These are phyloP conservation scores for Paecilomyces sp. DNA, from an alignment of 2,329 filamentous ascomycete species.

Conservation along the genomic window DNA sequence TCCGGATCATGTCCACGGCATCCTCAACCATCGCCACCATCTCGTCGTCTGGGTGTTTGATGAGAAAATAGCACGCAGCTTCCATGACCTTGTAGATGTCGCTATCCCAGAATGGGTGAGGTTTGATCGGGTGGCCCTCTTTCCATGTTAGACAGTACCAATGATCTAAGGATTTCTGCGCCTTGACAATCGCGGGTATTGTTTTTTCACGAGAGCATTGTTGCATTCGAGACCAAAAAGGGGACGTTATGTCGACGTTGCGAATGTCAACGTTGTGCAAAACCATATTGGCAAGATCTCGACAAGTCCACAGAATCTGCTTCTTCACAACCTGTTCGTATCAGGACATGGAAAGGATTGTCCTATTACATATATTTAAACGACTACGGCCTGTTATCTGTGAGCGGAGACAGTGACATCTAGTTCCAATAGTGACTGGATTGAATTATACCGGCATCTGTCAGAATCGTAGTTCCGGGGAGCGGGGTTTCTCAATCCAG, in stretches of 20 bases:
- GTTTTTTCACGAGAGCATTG: conserved; percentile 6
- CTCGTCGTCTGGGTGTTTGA: conserved; percentile 37
- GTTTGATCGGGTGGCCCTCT: conserved; percentile 1
- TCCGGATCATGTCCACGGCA: conserved; percentile 50
- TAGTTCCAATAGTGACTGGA: background rate
- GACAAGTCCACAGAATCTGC: background rate
- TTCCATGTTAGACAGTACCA: conserved; percentile 11
- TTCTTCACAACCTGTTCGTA: background rate
- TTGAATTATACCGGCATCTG: background rate
- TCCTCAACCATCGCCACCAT: conserved; percentile 48
- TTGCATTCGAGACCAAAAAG: conserved; percentile 2
- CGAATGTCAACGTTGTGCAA: background rate
- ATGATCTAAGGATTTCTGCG: conserved; percentile 5
- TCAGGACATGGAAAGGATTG: background rate
- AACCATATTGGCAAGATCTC: background rate
- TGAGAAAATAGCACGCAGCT: conserved; percentile 49
- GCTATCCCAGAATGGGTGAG: conserved; percentile 53
- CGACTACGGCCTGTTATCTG: background rate
- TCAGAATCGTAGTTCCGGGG: background rate
- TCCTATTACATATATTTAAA: background rate
- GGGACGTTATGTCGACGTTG: background rate
- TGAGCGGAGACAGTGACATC: background rate
- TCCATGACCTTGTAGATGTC: conserved; percentile 56
- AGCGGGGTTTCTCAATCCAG: background rate
- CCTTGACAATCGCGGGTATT: conserved; percentile 7